phyloP scores from a whole-genome alignment of 495 filamentous ascomycete genomes.

The Penicillium daleae region DNA sequence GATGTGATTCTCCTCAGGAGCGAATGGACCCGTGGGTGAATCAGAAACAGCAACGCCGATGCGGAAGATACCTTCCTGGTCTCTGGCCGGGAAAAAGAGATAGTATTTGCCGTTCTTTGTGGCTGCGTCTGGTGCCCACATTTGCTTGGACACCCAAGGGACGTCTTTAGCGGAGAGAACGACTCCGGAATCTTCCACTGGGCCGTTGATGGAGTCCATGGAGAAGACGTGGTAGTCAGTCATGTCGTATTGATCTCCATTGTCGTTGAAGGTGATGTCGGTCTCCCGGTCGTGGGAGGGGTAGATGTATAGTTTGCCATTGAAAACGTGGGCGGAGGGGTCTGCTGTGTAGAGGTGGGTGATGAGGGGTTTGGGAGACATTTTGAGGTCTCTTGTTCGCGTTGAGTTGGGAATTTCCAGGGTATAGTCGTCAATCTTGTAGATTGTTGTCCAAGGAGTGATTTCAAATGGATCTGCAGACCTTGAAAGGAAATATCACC shows the following conservation, averaged over 20 bases:
- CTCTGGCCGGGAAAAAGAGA: slow-evolving; percentile 53
- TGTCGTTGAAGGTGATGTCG: slow-evolving; percentile 66
- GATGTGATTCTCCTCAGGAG: slow-evolving; percentile 40
- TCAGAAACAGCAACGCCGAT: slow-evolving; percentile 56
- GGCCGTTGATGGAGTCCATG: slow-evolving; percentile 39
- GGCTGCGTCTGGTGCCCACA: slow-evolving; percentile 56
- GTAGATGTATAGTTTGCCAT: slow-evolving; percentile 54
- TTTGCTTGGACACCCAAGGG: slow-evolving; percentile 49
- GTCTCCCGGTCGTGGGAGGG: slow-evolving; percentile 51
- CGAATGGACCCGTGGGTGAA: slow-evolving; percentile 52
- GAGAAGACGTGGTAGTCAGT: slow-evolving; percentile 57
- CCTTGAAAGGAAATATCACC: not conserved
- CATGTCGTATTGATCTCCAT: slow-evolving; percentile 85
- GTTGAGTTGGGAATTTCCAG: not conserved
- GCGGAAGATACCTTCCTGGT: slow-evolving; percentile 58
- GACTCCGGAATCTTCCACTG: slow-evolving; percentile 48
- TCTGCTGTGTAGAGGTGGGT: slow-evolving; percentile 68
- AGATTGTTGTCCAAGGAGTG: not conserved
- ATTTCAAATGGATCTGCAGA: not conserved
- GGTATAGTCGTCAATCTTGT: not conserved
- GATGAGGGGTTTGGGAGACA: slow-evolving; percentile 50
- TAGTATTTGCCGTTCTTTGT: slow-evolving; percentile 53
- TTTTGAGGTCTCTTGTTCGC: not conserved
- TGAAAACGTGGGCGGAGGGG: slow-evolving; percentile 55
- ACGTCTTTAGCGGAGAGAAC: slow-evolving; percentile 44